A percentile compares a stretch with the other conserved stretches of the same genome.
These are phyloP conservation scores for Calonectria leucothoes DNA, from an alignment of 2,329 filamentous ascomycete genomes.

Conservation along the genomic window DNA sequence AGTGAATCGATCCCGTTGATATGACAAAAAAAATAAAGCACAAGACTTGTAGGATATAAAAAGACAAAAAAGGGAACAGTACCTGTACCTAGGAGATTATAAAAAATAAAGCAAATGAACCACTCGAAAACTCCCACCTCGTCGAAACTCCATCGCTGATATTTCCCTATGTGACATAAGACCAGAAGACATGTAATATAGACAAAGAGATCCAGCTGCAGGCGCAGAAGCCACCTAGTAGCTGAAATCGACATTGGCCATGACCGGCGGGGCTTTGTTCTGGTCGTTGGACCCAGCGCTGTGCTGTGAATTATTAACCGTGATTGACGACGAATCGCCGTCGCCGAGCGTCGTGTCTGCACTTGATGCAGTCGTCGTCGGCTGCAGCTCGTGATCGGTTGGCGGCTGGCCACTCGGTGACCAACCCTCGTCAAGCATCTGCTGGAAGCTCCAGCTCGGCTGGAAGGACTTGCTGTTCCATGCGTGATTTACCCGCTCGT, in stretches of 20 bases:
- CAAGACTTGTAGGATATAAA: constrained; percentile 22
- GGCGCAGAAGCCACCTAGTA: constrained; percentile 60
- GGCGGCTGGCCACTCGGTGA: constrained; percentile 66
- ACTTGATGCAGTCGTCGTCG: constrained; percentile 58
- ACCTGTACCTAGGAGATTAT: constrained; percentile 6
- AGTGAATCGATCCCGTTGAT: constrained; percentile 28
- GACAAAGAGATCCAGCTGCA: constrained; percentile 35
- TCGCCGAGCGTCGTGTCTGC: constrained; percentile 54
- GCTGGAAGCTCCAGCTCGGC: constrained; percentile 77
- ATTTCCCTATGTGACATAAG: constrained; percentile 45
- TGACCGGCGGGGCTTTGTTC: constrained; percentile 60
- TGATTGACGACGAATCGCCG: constrained; percentile 54
- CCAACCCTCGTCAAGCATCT: constrained; percentile 71
- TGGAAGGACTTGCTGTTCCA: constrained; percentile 77
- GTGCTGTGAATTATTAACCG: constrained; percentile 48
- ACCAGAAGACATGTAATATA: constrained; percentile 41
- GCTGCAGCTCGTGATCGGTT: constrained; percentile 61
- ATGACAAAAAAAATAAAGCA: constrained; percentile 25
- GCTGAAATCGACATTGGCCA: constrained; percentile 72
- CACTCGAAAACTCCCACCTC: constrained; percentile 40
- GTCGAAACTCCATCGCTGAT: constrained; percentile 49
- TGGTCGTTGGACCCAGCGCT: constrained; percentile 56
- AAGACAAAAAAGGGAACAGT: constrained; percentile 24
- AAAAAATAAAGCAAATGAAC: constrained; percentile 29
- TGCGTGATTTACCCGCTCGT: constrained; percentile 75